Base-by-base conservation (phyloP, 2,329 filamentous ascomycete species). In the Chaetomiaceae sp. region DNA sequence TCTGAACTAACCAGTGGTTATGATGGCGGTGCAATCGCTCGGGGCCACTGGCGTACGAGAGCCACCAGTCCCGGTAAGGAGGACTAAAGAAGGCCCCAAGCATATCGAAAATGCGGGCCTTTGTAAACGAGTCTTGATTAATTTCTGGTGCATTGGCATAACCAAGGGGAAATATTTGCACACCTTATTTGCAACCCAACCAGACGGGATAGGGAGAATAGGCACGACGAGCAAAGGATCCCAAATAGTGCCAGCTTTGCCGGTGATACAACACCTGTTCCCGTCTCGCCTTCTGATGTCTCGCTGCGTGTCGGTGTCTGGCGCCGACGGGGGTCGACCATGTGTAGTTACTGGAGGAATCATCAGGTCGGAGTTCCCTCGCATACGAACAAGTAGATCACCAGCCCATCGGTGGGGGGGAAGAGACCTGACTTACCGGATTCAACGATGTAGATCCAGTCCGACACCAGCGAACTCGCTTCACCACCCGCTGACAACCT, bases 21-120 rank as follows among this genome's bases (percentile, higher is more conserved):
- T 14, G 14, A 25, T 37, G 42, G 27, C 32, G 47, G 4, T 21
- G 29, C 32, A 32, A 34, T 10, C 4, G 5, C 5, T 48, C 40
- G 1, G 65, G 61, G 9, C 58, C 23, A 20, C 41, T 13, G 33
- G 46, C 46, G 51, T 64, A 66, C 3, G 49, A 49, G n/a, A 67
- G 51, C 66, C 67, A 69, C 65, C 66, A 69, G 51, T 67, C 64
- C 8, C 59, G 57, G 47, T 69, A 67, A 1, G 55, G 53, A 4
- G 48, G 58, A 2, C 58, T 55, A 42, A 69, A 67, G 56, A 67
- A 69, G n/a, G 61, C 65, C 23, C 51, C 56, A 8, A 58, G 53
- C 59, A 65, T 63, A 3, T 61, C 57, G 10, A 41, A 34, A 8
- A 62, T 55, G 5, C 38, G 40, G 2, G 51, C 23, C 57, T 62